phyloP scores from a whole-genome alignment of 2,329 filamentous ascomycete genomes.

The Macrophomina phaseolina region DNA sequence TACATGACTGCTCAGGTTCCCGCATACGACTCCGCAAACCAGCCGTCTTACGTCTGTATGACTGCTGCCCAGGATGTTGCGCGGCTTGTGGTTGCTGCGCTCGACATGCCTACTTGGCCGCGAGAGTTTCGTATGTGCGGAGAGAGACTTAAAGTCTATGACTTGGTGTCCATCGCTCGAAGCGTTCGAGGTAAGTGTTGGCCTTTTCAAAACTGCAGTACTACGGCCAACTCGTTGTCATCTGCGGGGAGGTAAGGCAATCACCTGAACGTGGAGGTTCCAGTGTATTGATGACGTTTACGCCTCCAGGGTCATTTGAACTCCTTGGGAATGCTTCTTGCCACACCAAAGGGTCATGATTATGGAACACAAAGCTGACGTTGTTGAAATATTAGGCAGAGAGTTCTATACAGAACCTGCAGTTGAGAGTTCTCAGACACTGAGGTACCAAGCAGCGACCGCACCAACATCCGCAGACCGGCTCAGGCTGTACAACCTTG shows the following conservation, averaged over 20 bases:
- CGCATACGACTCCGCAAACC: constrained; percentile 55
- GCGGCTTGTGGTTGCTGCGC: constrained; percentile 71
- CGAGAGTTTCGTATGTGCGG: constrained; percentile 71
- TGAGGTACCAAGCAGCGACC: constrained; percentile 55
- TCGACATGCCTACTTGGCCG: constrained; percentile 71
- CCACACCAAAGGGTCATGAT: no score
- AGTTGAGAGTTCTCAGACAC: constrained; percentile 53
- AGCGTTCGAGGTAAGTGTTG: not conserved
- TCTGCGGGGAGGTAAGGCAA: no score
- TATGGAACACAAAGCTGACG: constrained; percentile 21
- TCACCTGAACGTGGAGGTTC: no score
- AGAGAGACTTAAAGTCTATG: constrained; percentile 66
- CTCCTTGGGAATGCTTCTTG: no score
- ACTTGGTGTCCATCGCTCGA: constrained; percentile 63
- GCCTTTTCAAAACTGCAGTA: no score
- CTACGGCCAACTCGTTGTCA: no score
- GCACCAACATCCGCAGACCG: constrained; percentile 46
- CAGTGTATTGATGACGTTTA: no score
- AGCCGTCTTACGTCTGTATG: constrained; percentile 63
- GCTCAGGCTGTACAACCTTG: constrained; percentile 61
- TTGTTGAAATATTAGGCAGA: constrained; percentile 33
- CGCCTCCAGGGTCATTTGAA: no score
- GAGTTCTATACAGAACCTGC: constrained; percentile 30
- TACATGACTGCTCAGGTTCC: constrained; percentile 66
- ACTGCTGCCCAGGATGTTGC: constrained; percentile 74